These are phyloP conservation scores for Camelina sativa DNA, from an alignment of 345 rosid species.

Conservation along the genomic window DNA sequence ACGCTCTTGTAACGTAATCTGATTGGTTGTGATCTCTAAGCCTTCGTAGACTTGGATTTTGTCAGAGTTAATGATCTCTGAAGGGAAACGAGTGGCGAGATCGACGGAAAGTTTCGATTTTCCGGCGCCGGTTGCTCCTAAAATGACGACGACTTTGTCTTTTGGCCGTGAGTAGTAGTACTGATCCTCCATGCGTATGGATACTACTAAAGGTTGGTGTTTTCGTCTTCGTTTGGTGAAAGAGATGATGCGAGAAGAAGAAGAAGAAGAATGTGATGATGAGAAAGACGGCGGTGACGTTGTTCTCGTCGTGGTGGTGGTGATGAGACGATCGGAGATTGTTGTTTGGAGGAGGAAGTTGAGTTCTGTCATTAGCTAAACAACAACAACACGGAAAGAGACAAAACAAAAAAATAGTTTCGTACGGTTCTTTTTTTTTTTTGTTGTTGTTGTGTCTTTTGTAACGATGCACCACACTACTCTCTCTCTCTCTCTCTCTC, in stretches of 20 bases:
- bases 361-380: slow-evolving; percentile 39
- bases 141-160: slow-evolving; percentile 70
- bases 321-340: slow-evolving; percentile 39
- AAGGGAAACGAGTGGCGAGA: slow-evolving; percentile 56
- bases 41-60: slow-evolving; percentile 85
- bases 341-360: slow-evolving; percentile 35
- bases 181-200: slow-evolving; percentile 23
- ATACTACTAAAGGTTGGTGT: slow-evolving; percentile 5
- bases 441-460: slow-evolving; percentile 20
- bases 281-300: slow-evolving; percentile 29
- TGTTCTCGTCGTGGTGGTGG: slow-evolving; percentile 3
- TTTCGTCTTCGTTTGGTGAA: slow-evolving; percentile 29
- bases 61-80: slow-evolving; percentile 85
- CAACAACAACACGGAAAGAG: slow-evolving; percentile 27
- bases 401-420: slow-evolving; percentile 20
- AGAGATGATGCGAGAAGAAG: neutral
- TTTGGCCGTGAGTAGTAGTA: slow-evolving; percentile 11
- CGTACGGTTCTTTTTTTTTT: slow-evolving; percentile 12
- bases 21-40: slow-evolving; percentile 86
- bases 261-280: slow-evolving; percentile 17
- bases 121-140: slow-evolving; percentile 95
- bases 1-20: slow-evolving; percentile 62
- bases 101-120: slow-evolving; percentile 83
- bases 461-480: slow-evolving; percentile 26
- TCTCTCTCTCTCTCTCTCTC: slow-evolving; percentile 12